phyloP scores from a whole-genome alignment of 2,329 filamentous ascomycete genomes.

The Diplodia seriata region DNA sequence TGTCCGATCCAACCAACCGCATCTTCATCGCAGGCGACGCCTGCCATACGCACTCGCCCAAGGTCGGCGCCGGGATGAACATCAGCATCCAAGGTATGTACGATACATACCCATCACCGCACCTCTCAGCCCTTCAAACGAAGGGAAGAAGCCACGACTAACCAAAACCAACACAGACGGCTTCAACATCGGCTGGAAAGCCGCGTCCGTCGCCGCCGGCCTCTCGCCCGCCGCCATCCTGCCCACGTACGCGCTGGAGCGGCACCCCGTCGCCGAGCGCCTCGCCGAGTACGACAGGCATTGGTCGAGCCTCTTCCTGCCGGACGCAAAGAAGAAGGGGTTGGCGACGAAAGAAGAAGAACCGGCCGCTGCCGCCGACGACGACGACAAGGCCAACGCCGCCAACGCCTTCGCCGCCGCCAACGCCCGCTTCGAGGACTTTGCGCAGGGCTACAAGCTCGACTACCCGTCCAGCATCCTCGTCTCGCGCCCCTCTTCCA shows the following conservation, averaged over 20 bases:
- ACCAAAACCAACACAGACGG: constrained; percentile 54
- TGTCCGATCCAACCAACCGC: constrained; percentile 47
- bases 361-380: background rate
- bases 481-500: background rate
- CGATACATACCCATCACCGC: too few species aligned
- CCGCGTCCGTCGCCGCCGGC: constrained; percentile 44
- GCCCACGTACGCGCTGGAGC: background rate
- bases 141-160: background rate
- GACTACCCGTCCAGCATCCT: constrained; percentile 5
- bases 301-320: background rate
- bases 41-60: constrained; percentile 72
- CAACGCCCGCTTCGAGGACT: constrained; percentile 2
- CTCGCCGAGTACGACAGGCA: constrained; percentile 1
- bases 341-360: too few species aligned
- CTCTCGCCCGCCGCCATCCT: constrained; percentile 45
- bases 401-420: background rate
- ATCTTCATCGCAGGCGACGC: constrained; percentile 73
- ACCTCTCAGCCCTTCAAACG: background rate
- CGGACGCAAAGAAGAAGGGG: background rate
- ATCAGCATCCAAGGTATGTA: constrained; percentile 59
- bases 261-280: background rate
- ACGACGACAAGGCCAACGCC: background rate
- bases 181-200: constrained; percentile 65
- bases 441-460: background rate
- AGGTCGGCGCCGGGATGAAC: constrained; percentile 73